Base-by-base conservation (phyloP, 2,329 filamentous ascomycete species). In the Exophiala alcalophila region DNA sequence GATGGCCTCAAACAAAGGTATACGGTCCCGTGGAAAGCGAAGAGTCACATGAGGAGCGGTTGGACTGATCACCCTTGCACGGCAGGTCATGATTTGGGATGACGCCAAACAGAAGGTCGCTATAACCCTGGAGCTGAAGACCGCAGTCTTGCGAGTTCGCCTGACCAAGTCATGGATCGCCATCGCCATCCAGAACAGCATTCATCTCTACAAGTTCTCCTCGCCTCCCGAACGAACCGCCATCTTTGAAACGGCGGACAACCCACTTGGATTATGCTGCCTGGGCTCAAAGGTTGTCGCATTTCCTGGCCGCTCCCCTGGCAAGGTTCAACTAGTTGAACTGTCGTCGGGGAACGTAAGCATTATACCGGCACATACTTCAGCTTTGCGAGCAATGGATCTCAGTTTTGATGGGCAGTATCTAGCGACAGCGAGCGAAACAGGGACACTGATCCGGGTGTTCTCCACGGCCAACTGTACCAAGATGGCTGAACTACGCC, bases 321-420 rank as follows among this genome's bases (percentile, higher is more conserved):
- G 92, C 9, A 92, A 98, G 59, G 83, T 97, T 19, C 90, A 96
- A 62, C 70, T 97, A 1, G 84, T 95, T 37, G 82, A 94, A 56
- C 67, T 94, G 8, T 72, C 74, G 12, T 87, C 81, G 0, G 81
- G 82, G 35, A 91, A 86, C 57, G 87, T 97, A 52, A 94, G 84
- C 67, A 95, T 98, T 62, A 88, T 97, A 46, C 88, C 89, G 1
- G 92, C 91, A 3, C 92, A 98, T 62, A 82, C 83, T 4, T 84
- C 84, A 1, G 74, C 84, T 0, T 70, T 98, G 12, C 79, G 84
- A 47, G 88, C 89, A 28, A 73, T 98, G 53, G 78, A 83, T 8
- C 69, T 98, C 24, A 94, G 87, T 55, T 75, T 74, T 0, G 86
- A 95, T 59, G 89, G 86, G 3, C 78, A 87, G 34, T 67, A 94